Evolutionary conservation across 2,329 filamentous ascomycete species (phyloP).

Genomic region (Cercospora sp.): DNA sequence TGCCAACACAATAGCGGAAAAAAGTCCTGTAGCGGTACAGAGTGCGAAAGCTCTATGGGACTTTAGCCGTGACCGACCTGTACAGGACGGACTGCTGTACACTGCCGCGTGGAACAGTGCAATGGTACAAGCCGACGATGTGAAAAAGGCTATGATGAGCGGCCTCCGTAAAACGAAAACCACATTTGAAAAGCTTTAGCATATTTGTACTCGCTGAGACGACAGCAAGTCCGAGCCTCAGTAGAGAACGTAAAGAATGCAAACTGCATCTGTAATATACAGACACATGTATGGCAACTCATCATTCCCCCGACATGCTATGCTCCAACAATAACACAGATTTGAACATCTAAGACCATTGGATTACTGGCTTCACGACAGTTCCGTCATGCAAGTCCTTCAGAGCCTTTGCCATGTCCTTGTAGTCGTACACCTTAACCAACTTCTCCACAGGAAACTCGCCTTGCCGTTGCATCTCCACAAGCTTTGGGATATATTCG

Average conservation of each 20-base stretch:
- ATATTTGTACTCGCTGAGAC: neutral
- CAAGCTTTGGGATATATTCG: neutral
- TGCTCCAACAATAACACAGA: no score
- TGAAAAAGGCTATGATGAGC: constrained; percentile 28
- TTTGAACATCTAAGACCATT: neutral
- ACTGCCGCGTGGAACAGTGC: constrained; percentile 29
- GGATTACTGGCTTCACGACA: neutral
- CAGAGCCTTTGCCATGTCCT: neutral
- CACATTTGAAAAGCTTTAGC: constrained; percentile 28
- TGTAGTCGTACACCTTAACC: neutral
- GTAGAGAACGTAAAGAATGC: neutral
- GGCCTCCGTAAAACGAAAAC: constrained; percentile 28
- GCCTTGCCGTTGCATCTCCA: neutral
- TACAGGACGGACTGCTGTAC: constrained; percentile 57
- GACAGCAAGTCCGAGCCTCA: neutral
- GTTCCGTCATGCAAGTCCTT: neutral
- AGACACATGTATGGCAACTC: neutral
- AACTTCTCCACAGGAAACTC: neutral
- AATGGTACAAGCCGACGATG: constrained; percentile 30
- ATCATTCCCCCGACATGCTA: neutral
- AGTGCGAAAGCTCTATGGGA: constrained; percentile 85
- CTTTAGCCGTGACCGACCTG: constrained; percentile 72
- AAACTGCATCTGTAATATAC: neutral
- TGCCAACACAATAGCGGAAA: constrained; percentile 67
- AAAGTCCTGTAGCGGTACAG: constrained; percentile 85